Evolutionary conservation across 2,329 filamentous ascomycete genomes (phyloP).

Genomic region (Epichloe bromicola): DNA sequence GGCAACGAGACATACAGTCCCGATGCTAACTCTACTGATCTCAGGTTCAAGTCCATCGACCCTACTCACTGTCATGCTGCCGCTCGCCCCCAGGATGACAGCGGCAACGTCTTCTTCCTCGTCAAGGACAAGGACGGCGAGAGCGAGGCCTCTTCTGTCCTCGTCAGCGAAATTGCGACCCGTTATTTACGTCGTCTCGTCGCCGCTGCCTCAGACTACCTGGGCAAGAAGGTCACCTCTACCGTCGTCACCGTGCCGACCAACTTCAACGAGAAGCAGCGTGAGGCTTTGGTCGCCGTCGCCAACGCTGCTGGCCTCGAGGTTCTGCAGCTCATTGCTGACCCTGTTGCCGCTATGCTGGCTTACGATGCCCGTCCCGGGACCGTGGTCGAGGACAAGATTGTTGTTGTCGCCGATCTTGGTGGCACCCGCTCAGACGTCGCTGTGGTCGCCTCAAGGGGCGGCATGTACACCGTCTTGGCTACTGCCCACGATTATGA

Average conservation of each 20-base stretch:
- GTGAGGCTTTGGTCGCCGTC: slow-evolving; percentile 62
- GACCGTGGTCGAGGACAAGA: slow-evolving; percentile 66
- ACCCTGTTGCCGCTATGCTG: slow-evolving; percentile 78
- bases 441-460: slow-evolving; percentile 77
- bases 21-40: not conserved
- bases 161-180: slow-evolving; percentile 69
- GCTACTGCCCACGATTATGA: slow-evolving; percentile 95
- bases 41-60: slow-evolving; percentile 85
- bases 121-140: slow-evolving; percentile 63
- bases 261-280: slow-evolving; percentile 82
- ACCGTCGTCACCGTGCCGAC: slow-evolving; percentile 90
- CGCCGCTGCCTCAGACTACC: slow-evolving; percentile 75
- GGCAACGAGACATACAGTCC: too few species aligned
- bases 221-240: slow-evolving; percentile 88
- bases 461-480: slow-evolving; percentile 91
- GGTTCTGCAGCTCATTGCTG: slow-evolving; percentile 82
- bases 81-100: slow-evolving; percentile 69
- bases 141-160: slow-evolving; percentile 51
- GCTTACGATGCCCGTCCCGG: slow-evolving; percentile 84
- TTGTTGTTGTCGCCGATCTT: slow-evolving; percentile 80
- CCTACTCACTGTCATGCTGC: slow-evolving; percentile 89
- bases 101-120: slow-evolving; percentile 63
- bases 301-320: slow-evolving; percentile 74
- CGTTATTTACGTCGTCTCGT: slow-evolving; percentile 75
- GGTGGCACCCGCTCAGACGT: slow-evolving; percentile 90